phyloP scores from a whole-genome alignment of 768 basidiomycete species.

The Glaciozyma martinii region DNA sequence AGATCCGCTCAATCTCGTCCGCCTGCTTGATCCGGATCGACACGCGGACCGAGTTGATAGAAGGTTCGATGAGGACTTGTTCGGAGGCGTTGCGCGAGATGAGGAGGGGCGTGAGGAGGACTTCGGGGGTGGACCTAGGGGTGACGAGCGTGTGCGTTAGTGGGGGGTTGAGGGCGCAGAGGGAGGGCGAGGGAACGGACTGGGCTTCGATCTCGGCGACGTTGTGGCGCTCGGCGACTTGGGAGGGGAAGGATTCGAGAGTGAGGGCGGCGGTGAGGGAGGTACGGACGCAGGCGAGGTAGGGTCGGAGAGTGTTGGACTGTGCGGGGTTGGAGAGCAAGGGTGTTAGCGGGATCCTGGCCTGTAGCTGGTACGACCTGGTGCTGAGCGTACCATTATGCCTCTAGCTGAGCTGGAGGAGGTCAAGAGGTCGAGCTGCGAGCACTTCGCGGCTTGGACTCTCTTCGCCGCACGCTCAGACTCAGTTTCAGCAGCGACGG shows the following conservation, averaged over 20 bases:
- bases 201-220: conserved; percentile 23
- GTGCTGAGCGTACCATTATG: not conserved
- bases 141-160: not conserved
- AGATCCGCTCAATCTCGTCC: conserved; percentile 93
- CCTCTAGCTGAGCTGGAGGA: not conserved
- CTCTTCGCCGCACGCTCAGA: too few species aligned
- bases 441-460: not conserved
- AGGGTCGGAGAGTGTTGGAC: conserved; percentile 93
- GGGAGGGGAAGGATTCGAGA: conserved; percentile 94
- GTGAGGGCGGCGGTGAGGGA: conserved; percentile 96
- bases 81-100: conserved; percentile 98
- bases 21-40: conserved; percentile 99
- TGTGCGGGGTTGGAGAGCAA: conserved; percentile 38
- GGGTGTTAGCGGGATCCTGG: not conserved
- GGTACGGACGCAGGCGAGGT: conserved; percentile 88
- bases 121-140: conserved; percentile 77
- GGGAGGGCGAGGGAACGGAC: conserved; percentile 1
- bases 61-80: conserved; percentile 91
- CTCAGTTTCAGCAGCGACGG: too few species aligned
- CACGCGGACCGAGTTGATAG: conserved; percentile 90
- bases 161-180: too few species aligned
- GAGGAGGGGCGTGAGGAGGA: conserved; percentile 80
- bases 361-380: not conserved
- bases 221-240: conserved; percentile 48
- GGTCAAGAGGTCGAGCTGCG: not conserved